Base-by-base conservation (phyloP, 306 rosid genomes). In the Cucurbita ficifolia region DNA sequence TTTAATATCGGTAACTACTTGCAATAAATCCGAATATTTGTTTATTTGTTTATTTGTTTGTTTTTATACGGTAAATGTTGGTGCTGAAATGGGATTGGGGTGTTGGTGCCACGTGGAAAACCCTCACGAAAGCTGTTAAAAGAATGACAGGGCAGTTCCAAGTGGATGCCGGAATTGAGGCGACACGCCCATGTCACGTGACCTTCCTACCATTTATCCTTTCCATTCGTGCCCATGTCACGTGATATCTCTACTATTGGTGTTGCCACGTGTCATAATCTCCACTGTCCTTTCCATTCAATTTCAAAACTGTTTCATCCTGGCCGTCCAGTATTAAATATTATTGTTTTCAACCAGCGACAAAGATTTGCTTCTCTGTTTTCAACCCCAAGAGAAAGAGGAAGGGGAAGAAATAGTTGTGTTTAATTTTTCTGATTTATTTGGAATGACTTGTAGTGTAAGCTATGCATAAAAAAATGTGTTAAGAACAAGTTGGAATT, bases 81-180 rank as follows among this genome's bases (percentile, higher is more conserved):
- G 40, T 39, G 16, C 3, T 42, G 53, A 42, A 67, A 42, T 68
- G 7, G 19, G 56, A 48, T 46, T 12, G 73, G 56, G 22, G 12
- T 12, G 21, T 45, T 11, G 8, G 22, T 69, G 73, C 73, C 56
- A 69, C 73, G 73, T 69, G 73, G 42, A 69, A 46, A 22, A 46
- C 24, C 73, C 73, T 56, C 57, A 33, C 22, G 73, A 48, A 46
- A 69, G 42, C 21, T 69, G 55, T 48, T 69, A 45, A 69, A 69
- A 24, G 19, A 46, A 24, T 24, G 73, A 46, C 43, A 46, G 55
- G 56, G 36, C 53, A 22, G 73, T 29, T 45, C 22, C 42, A 45
- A 68, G 22, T 24, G 39, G 42, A 46, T 69, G 73, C 73, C 8
- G 73, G 73, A 69, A 69, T 48, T 69, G 48, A 69, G 57, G 73